A percentile compares a stretch with the other conserved stretches of the same genome.
Conservation (phyloP, 1,284 basidiomycete species). For the Tilletia horrida region DNA sequence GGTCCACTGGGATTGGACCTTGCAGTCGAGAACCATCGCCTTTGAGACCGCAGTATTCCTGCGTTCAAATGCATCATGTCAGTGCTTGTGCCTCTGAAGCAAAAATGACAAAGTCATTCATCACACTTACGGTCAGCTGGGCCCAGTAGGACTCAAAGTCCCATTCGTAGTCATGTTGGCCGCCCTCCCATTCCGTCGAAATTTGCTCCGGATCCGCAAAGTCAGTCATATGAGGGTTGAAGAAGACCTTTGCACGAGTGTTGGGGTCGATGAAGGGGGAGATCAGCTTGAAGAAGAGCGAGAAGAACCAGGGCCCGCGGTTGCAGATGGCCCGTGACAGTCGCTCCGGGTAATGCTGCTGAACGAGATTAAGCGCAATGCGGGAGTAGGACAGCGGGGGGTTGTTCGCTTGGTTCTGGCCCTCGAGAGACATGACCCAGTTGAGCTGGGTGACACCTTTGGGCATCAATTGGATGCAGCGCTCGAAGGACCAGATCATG, state of each 20-base stretch:
- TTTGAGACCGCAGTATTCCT: slow-evolving; percentile 10
- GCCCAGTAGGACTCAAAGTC: slow-evolving; percentile 68
- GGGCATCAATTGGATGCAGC: slow-evolving; percentile 48
- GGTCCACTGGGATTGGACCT: slow-evolving; percentile 9
- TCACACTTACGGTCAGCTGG: slow-evolving; percentile 25
- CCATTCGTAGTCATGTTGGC: slow-evolving; percentile 72
- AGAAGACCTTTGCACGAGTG: slow-evolving; percentile 79
- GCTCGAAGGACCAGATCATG: slow-evolving; percentile 50
- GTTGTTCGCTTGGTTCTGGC: slow-evolving; percentile 35
- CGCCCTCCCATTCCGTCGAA: slow-evolving; percentile 73
- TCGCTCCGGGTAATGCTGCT: slow-evolving; percentile 86
- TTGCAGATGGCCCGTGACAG: slow-evolving; percentile 79
- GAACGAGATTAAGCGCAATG: slow-evolving; percentile 65
- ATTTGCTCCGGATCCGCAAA: slow-evolving; percentile 73
- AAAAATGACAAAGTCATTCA: background rate
- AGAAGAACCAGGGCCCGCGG: slow-evolving; percentile 65
- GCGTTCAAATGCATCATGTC: background rate
- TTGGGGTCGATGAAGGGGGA: slow-evolving; percentile 83
- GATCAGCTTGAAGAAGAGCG: slow-evolving; percentile 70
- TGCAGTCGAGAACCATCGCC: background rate
- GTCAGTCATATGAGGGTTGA: slow-evolving; percentile 76
- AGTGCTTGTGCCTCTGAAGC: background rate
- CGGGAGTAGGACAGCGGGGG: slow-evolving; percentile 38
- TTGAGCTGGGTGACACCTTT: slow-evolving; percentile 40
- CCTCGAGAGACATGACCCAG: slow-evolving; percentile 46